Evolutionary conservation across 1,284 basidiomycete species (phyloP), one percentile per base, ranked within the genome.

Genomic region (Wolfiporia cocos): DNA sequence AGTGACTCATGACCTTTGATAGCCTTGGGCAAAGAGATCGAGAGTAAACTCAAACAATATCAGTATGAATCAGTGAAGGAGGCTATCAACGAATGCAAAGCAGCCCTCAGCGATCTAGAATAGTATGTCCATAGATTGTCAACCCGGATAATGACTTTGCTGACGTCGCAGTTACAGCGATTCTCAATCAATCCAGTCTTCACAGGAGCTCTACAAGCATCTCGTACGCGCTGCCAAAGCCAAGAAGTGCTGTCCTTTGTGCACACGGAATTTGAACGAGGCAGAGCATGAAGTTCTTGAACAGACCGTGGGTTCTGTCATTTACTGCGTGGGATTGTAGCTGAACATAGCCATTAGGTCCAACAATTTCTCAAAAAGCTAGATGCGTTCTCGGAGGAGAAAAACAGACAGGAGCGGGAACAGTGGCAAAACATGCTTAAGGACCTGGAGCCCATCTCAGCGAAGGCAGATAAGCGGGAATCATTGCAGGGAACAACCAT

Each of bases 241-340:
- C 24, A 75, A 81, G 49, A 81, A 86, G 51, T 67, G 71, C 3
- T 98, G 94, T 54, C 68, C 78, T 17, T 81, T 82, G 3, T 97
- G 94, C 59, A 78, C 80, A 49, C 78, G 93, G 4, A 68, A 68
- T 21, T 69, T 97, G 56, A 67, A 76, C 15, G 70, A 75, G 23
- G 61, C 68, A 7, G 91, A 94, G 46, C 59, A 83, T 32, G 59
- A 58, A 1, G 66, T 69, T 0, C 87, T 88, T 47, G 81, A 89
- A 60, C 73, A 73, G 64, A 77, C 77, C 49, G 89, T 89, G 42
- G 28, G 77, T 63, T 22, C 32, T 11, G 20, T 22, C n/a, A n/a
- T n/a, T n/a, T n/a, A n/a, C n/a, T n/a, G n/a, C n/a, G n/a, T n/a
- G n/a, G n/a, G n/a, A n/a, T n/a, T n/a, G n/a, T n/a, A n/a, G n/a